Evolutionary conservation across 768 basidiomycete genomes (phyloP).

Genomic region (Amanita exitialis): DNA sequence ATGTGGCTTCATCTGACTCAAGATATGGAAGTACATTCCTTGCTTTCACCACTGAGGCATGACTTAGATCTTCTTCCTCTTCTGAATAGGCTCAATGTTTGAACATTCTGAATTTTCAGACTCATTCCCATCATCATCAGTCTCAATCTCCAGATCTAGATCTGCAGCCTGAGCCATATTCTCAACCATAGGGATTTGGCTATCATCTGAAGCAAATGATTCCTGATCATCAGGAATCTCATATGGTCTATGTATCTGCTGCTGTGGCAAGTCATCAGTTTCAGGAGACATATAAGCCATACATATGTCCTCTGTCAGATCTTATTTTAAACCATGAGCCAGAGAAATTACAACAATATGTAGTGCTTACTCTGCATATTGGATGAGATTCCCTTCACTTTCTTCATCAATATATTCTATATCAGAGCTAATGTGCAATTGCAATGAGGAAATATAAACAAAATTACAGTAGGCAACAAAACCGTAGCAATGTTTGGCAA

Average conservation of each 20-base stretch:
- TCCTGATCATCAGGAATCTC: neutral
- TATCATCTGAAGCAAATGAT: neutral
- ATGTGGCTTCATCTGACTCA: too few species aligned
- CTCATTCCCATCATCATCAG: neutral
- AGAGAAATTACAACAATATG: neutral
- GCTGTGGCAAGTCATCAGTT: neutral
- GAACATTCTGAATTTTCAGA: neutral
- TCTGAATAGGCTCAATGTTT: neutral
- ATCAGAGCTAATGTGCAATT: neutral
- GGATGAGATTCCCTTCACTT: neutral
- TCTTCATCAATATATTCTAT: neutral
- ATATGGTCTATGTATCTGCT: neutral
- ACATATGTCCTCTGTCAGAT: neutral
- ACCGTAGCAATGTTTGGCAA: too few species aligned
- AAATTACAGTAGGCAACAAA: too few species aligned
- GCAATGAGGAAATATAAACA: neutral
- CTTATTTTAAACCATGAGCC: neutral
- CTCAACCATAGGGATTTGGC: neutral
- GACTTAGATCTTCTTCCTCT: too few species aligned
- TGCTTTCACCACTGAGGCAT: too few species aligned
- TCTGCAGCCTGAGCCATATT: neutral
- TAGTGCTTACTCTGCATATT: neutral
- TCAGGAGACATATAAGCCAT: neutral
- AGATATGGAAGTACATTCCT: too few species aligned
- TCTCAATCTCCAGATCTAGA: neutral